Conservation (phyloP, 305 asterid species). For the Fraxinus angustifolia region DNA sequence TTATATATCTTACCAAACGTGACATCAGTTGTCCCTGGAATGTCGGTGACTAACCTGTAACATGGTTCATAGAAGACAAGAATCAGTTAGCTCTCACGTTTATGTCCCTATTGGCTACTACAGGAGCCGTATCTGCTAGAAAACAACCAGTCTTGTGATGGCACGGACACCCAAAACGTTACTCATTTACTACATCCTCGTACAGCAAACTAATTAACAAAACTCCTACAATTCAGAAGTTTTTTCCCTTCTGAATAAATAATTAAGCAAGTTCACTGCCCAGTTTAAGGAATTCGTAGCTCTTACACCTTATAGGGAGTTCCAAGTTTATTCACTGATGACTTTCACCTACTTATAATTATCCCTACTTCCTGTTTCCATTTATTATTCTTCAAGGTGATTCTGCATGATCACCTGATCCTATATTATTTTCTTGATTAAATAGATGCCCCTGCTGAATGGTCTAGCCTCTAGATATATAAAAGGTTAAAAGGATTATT, state of each 20-base stretch:
- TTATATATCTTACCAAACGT: slow-evolving; percentile 39
- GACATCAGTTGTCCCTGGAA: slow-evolving; percentile 47
- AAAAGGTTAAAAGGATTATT: not conserved
- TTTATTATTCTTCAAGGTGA: not conserved
- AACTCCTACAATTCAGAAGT: not conserved
- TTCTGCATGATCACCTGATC: not conserved
- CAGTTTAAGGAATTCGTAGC: not conserved
- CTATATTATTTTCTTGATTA: not conserved
- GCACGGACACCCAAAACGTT: not conserved
- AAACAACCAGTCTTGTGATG: not conserved
- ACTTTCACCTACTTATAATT: not conserved
- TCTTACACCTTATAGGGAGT: not conserved
- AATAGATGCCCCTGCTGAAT: not conserved
- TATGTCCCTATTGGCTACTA: not conserved
- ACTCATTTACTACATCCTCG: not conserved
- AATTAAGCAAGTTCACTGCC: not conserved
- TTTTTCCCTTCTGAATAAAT: not conserved
- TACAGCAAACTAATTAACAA: not conserved
- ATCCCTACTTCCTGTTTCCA: not conserved
- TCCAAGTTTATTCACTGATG: not conserved
- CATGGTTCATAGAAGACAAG: not conserved
- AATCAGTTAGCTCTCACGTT: not conserved
- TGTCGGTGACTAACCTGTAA: slow-evolving; percentile 45
- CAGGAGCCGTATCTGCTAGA: not conserved
- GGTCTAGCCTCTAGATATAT: not conserved